These are phyloP conservation scores for Cymbopogon flexuosus DNA, from an alignment of 202 grass and related monocot species.

Conservation along the genomic window DNA sequence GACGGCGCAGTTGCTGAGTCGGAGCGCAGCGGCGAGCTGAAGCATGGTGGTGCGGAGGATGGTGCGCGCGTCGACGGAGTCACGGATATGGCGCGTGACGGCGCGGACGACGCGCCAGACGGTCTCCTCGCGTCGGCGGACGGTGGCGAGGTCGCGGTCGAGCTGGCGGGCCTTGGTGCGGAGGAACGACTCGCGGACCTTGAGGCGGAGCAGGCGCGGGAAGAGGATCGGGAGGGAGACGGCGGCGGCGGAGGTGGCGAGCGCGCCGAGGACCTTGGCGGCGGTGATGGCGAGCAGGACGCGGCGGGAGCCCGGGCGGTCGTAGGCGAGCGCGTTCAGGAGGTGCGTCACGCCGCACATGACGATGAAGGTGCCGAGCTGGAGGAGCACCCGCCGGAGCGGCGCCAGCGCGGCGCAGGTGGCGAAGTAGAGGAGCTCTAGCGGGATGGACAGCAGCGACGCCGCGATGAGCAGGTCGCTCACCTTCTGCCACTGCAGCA, in stretches of 20 bases:
- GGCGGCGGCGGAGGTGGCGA: constrained; percentile 47
- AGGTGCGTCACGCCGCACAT: constrained; percentile 57
- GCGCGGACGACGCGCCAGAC: constrained; percentile 45
- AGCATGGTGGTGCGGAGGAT: constrained; percentile 49
- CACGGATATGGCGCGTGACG: constrained; percentile 34
- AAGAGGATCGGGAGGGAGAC: constrained; percentile 50
- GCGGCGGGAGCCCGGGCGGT: constrained; percentile 15
- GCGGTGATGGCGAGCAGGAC: constrained; percentile 30
- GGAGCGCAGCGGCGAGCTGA: constrained; percentile 45
- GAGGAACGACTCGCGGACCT: constrained; percentile 51
- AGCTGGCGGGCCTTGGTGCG: constrained; percentile 51
- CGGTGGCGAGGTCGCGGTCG: constrained; percentile 43
- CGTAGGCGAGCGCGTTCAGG: constrained; percentile 41
- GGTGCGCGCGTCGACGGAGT: constrained; percentile 22
- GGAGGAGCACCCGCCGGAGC: constrained; percentile 53
- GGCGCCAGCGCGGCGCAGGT: constrained; percentile 36
- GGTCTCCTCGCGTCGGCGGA: constrained; percentile 48
- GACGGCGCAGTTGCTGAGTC: constrained; percentile 44
- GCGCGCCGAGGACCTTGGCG: constrained; percentile 45
- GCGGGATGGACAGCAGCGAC: constrained; percentile 64
- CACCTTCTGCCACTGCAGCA: constrained; percentile 56
- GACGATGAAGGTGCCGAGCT: constrained; percentile 54
- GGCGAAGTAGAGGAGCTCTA: constrained; percentile 56
- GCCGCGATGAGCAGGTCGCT: constrained; percentile 61
- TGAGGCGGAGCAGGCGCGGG: constrained; percentile 51